A percentile compares a stretch with the other conserved stretches of the same genome.
Conservation (phyloP, 2,329 filamentous ascomycete species). For the Talaromyces sp. region DNA sequence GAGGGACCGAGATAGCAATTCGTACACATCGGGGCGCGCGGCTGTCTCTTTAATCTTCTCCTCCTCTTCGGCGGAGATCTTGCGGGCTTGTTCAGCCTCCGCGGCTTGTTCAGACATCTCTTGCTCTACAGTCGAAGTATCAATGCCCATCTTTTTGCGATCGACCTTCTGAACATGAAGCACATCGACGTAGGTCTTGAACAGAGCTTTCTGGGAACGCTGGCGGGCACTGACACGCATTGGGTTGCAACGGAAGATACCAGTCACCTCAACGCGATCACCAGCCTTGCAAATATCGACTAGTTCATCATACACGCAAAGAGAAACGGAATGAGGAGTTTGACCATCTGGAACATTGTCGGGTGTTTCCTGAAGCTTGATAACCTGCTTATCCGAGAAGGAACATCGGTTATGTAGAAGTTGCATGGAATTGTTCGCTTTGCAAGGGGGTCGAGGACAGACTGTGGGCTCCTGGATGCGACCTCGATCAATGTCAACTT, state of each 20-base stretch:
- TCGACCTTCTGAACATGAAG: slow-evolving; percentile 96
- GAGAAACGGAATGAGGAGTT: slow-evolving; percentile 93
- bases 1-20: slow-evolving; percentile 84
- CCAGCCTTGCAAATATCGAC: slow-evolving; percentile 98
- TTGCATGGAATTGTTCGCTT: slow-evolving; percentile 92
- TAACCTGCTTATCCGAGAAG: slow-evolving; percentile 97
- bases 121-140: slow-evolving; percentile 83
- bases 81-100: slow-evolving; percentile 79
- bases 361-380: slow-evolving; percentile 96
- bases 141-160: slow-evolving; percentile 89
- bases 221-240: slow-evolving; percentile 93
- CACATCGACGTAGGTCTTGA: slow-evolving; percentile 97
- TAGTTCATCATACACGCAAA: slow-evolving; percentile 94
- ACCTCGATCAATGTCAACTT: slow-evolving; percentile 89
- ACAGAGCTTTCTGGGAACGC: slow-evolving; percentile 88
- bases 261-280: slow-evolving; percentile 92
- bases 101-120: slow-evolving; percentile 73
- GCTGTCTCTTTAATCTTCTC: slow-evolving; percentile 83
- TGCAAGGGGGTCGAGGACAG: slow-evolving; percentile 81
- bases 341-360: slow-evolving; percentile 94
- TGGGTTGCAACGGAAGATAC: slow-evolving; percentile 93
- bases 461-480: slow-evolving; percentile 93
- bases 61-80: slow-evolving; percentile 83
- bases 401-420: slow-evolving; percentile 94
- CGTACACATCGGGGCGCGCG: slow-evolving; percentile 83